Percentiles rank a stretch among this genome's conserved stretches.
phyloP scores from a whole-genome alignment of 768 basidiomycete species.

The Rickenella mellea region DNA sequence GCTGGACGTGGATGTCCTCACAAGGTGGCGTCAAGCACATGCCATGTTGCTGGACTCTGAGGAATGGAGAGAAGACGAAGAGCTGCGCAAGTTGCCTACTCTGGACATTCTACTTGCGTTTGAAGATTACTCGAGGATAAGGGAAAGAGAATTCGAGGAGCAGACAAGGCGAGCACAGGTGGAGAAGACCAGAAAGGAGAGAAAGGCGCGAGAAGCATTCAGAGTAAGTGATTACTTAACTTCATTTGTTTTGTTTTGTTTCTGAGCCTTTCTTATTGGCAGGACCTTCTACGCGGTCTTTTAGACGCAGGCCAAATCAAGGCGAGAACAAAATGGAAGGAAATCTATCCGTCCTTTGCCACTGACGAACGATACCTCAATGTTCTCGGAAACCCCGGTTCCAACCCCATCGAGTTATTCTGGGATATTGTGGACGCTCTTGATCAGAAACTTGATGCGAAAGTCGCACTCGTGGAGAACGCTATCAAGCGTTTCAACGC shows the following conservation, averaged over 20 bases:
- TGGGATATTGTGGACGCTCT: constrained; percentile 88
- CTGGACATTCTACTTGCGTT: constrained; percentile 89
- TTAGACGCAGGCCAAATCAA: constrained; percentile 56
- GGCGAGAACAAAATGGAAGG: constrained; percentile 86
- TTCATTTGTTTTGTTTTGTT: background rate
- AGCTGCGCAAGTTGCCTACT: constrained; percentile 76
- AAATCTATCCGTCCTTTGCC: constrained; percentile 68
- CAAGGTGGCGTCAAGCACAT: constrained; percentile 84
- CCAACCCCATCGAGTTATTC: constrained; percentile 91
- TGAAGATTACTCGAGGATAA: constrained; percentile 86
- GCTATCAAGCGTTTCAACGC: constrained; percentile 46
- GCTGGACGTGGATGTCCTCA: constrained; percentile 86
- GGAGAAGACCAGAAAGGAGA: constrained; percentile 73
- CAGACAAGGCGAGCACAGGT: constrained; percentile 71
- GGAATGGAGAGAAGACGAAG: constrained; percentile 68
- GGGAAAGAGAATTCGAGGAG: constrained; percentile 88
- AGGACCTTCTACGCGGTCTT: constrained; percentile 71
- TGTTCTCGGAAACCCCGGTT: constrained; percentile 89
- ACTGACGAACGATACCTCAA: constrained; percentile 77
- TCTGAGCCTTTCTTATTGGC: constrained; percentile 1
- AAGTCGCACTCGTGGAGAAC: constrained; percentile 58
- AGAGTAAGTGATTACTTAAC: constrained; percentile 37
- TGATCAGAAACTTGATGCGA: constrained; percentile 77
- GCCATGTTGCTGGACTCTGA: constrained; percentile 65
- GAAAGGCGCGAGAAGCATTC: constrained; percentile 89